Conservation (phyloP, 345 rosid species). For the Pseudoturritis turrita region DNA sequence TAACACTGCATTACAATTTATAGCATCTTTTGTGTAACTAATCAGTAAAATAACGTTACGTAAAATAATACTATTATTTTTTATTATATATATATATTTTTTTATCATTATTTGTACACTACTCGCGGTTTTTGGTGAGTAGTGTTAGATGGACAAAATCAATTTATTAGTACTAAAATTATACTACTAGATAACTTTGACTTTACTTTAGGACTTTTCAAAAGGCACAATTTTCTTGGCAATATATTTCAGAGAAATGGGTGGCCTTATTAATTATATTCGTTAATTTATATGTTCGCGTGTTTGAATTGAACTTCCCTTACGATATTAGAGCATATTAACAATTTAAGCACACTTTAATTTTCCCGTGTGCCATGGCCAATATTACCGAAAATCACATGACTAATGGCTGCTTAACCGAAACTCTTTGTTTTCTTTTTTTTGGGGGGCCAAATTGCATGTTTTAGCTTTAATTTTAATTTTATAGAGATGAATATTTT, state of each 20-base stretch:
- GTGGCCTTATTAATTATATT: neutral
- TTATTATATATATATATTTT: too few species aligned
- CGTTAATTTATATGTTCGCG: neutral
- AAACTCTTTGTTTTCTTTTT: too few species aligned
- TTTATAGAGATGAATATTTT: neutral
- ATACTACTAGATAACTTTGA: slow-evolving; percentile 2
- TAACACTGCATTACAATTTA: too few species aligned
- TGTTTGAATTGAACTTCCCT: neutral
- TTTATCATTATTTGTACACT: too few species aligned
- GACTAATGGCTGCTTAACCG: too few species aligned
- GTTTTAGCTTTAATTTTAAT: neutral
- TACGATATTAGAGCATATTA: neutral
- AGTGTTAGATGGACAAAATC: too few species aligned
- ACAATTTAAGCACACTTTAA: neutral
- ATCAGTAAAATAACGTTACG: too few species aligned
- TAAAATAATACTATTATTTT: too few species aligned
- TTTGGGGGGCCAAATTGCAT: neutral
- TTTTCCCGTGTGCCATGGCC: too few species aligned
- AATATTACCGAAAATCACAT: too few species aligned
- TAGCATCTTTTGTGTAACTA: too few species aligned
- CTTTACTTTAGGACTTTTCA: slow-evolving; percentile 20
- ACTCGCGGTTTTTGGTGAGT: too few species aligned
- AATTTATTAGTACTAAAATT: neutral
- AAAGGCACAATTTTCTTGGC: neutral
- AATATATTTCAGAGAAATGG: neutral